These are phyloP conservation scores for Bruguiera sexangula DNA, from an alignment of 345 rosid genomes.

Conservation along the genomic window DNA sequence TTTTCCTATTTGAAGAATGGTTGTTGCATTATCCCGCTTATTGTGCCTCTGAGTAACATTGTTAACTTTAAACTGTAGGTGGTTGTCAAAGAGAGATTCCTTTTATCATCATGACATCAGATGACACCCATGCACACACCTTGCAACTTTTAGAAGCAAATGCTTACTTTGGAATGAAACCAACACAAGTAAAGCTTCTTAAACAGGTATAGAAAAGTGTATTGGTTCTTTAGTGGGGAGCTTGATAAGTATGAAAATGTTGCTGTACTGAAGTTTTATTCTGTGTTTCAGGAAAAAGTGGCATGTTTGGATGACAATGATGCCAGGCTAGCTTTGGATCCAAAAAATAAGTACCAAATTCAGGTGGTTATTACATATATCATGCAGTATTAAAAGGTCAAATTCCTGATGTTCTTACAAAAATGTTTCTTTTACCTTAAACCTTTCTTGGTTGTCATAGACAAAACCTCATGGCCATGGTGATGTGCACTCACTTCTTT, in stretches of 20 bases:
- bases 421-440: constrained; percentile 10
- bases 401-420: not conserved
- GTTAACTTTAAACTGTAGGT: constrained; percentile 37
- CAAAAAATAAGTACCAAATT: constrained; percentile 71
- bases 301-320: constrained; percentile 95
- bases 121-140: constrained; percentile 84
- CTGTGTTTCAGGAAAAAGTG: constrained; percentile 76
- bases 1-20: too few relatives aligned
- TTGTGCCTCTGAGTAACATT: not conserved
- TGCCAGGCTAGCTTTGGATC: constrained; percentile 81
- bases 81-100: constrained; percentile 61
- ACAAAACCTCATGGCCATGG: constrained; percentile 99
- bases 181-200: constrained; percentile 77
- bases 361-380: constrained; percentile 51
- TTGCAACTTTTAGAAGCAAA: constrained; percentile 61
- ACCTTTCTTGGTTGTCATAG: constrained; percentile 41
- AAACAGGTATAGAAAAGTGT: constrained; percentile 62
- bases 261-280: not conserved
- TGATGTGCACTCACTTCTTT: constrained; percentile 88
- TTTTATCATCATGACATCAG: constrained; percentile 91
- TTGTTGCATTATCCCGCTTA: not conserved
- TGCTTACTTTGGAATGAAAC: constrained; percentile 86
- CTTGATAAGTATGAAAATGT: constrained; percentile 1
- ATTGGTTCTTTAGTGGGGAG: not conserved
- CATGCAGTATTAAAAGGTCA: not conserved